Evolutionary conservation across 176 grass and related monocot species (phyloP).

Genomic region (Themeda triandra): DNA sequence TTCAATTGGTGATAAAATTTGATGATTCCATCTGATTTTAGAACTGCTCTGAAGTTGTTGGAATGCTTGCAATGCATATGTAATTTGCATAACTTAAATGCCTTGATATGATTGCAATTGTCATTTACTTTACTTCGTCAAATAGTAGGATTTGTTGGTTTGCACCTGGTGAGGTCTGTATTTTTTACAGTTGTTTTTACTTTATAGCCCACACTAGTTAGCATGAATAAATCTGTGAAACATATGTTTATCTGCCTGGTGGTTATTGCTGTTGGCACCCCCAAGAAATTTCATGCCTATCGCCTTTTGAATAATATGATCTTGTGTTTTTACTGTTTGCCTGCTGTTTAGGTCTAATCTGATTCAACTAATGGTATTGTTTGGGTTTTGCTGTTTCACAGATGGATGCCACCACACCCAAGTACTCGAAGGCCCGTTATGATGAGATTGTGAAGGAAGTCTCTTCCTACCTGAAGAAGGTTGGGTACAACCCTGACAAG

Average conservation of each 20-base stretch:
- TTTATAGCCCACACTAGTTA: too few species aligned
- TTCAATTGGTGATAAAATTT: too few species aligned
- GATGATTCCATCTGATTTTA: too few species aligned
- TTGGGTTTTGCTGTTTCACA: background rate
- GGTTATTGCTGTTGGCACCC: background rate
- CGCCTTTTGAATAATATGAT: background rate
- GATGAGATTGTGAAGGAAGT: slow-evolving; percentile 5
- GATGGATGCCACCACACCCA: background rate
- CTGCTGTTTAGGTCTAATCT: background rate
- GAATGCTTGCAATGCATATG: too few species aligned
- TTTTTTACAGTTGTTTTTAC: too few species aligned
- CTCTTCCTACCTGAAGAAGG: background rate
- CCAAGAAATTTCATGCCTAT: background rate
- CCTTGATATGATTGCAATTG: background rate
- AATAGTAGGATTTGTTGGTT: too few species aligned
- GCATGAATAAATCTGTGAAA: too few species aligned
- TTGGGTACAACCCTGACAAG: background rate
- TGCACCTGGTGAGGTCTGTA: too few species aligned
- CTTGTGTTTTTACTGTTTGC: background rate
- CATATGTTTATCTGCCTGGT: too few species aligned
- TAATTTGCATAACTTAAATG: too few species aligned
- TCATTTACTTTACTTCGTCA: too few species aligned
- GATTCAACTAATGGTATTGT: background rate
- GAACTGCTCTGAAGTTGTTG: too few species aligned
- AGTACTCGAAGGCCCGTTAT: background rate